phyloP scores from a whole-genome alignment of 73 alveolate genomes.

The Paramecium primaurelia region DNA sequence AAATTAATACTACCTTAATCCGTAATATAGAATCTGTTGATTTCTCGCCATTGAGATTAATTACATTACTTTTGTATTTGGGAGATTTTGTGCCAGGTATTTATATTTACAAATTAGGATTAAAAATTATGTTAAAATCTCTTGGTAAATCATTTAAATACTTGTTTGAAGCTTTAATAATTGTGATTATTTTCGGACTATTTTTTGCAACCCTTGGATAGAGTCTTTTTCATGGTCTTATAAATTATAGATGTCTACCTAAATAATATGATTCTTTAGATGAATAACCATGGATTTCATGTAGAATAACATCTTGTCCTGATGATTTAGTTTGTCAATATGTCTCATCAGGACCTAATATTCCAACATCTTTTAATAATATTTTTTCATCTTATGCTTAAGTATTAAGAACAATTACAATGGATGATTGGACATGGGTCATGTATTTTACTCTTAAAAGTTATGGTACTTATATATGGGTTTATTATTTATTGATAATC shows the following conservation, averaged over 20 bases:
- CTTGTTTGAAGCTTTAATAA: not conserved
- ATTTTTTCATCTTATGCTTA: not conserved
- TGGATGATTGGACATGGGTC: slow-evolving; percentile 43
- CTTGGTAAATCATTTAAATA: not conserved
- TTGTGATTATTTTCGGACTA: not conserved
- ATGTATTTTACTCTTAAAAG: slow-evolving; percentile 15
- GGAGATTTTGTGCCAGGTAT: slow-evolving; percentile 7
- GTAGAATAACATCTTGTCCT: not conserved
- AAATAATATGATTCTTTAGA: not conserved
- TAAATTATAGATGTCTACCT: not conserved
- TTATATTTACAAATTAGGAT: not conserved
- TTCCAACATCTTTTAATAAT: slow-evolving; percentile 27
- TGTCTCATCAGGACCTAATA: not conserved
- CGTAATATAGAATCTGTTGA: not conserved
- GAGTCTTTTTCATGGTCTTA: not conserved
- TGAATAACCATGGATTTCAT: not conserved
- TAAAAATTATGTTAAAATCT: not conserved
- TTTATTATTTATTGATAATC: not conserved
- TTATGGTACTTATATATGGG: not conserved
- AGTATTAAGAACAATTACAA: not conserved
- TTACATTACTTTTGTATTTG: not conserved
- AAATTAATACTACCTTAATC: not conserved
- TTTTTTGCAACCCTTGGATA: not conserved
- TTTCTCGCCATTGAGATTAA: not conserved
- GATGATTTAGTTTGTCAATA: not conserved